These are phyloP conservation scores for Trichoderma reesei DNA, from an alignment of 495 filamentous ascomycete genomes.

Conservation along the genomic window DNA sequence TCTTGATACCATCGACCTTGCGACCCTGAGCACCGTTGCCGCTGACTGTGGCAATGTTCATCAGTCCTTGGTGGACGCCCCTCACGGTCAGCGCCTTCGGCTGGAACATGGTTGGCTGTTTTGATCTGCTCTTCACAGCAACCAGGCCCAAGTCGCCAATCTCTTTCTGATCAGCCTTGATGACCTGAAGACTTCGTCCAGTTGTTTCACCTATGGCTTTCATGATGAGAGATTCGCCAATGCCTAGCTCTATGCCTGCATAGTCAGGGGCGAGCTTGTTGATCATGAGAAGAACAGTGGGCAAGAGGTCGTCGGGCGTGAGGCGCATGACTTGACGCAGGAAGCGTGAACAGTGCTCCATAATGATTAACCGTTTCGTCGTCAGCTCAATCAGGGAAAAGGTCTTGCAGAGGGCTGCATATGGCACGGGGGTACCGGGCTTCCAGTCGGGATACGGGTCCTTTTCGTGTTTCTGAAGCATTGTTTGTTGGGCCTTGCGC, in stretches of 20 bases:
- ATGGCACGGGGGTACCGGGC: slow-evolving; percentile 77
- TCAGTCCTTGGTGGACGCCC: slow-evolving; percentile 79
- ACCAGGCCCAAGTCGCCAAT: slow-evolving; percentile 93
- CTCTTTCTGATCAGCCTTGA: slow-evolving; percentile 90
- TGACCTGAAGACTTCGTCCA: slow-evolving; percentile 72
- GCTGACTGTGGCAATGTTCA: slow-evolving; percentile 75
- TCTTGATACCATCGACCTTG: slow-evolving; percentile 92
- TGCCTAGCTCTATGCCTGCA: slow-evolving; percentile 88
- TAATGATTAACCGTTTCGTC: slow-evolving; percentile 76
- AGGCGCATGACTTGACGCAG: slow-evolving; percentile 85
- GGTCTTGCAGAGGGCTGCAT: slow-evolving; percentile 87
- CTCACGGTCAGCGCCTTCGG: slow-evolving; percentile 81
- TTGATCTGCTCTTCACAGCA: slow-evolving; percentile 85
- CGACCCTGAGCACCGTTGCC: slow-evolving; percentile 82
- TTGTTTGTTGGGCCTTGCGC: slow-evolving; percentile 74
- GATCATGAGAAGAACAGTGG: slow-evolving; percentile 89
- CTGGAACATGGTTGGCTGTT: slow-evolving; percentile 95
- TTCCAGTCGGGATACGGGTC: slow-evolving; percentile 95
- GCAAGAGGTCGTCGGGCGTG: slow-evolving; percentile 77
- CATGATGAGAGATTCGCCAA: slow-evolving; percentile 96
- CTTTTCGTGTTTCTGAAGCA: slow-evolving; percentile 50
- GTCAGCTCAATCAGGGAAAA: slow-evolving; percentile 93
- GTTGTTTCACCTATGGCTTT: slow-evolving; percentile 94
- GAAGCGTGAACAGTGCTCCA: slow-evolving; percentile 81
- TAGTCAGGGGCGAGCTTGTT: slow-evolving; percentile 97